Conservation (phyloP, 129 eudicot genomes). For the Sambucus nigra region DNA sequence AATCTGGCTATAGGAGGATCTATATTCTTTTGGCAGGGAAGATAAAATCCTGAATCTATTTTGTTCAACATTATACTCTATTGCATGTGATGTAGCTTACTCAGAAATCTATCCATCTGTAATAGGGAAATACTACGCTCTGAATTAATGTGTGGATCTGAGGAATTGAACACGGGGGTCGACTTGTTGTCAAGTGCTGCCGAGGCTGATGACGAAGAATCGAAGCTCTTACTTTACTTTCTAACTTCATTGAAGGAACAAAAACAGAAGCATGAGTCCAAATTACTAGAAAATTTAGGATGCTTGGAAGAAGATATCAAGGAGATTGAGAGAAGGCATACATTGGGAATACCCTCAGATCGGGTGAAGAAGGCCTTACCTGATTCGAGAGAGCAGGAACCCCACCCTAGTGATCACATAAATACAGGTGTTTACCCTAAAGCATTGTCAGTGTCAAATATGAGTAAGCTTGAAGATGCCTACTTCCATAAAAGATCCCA, state of each 20-base stretch:
- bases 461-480: conserved; percentile 45
- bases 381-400: not conserved
- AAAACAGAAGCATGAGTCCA: conserved; percentile 37
- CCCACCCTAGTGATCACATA: not conserved
- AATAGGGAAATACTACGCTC: conserved; percentile 45
- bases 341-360: not conserved
- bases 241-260: conserved; percentile 33
- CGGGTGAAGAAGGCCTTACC: not conserved
- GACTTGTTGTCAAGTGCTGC: conserved; percentile 10
- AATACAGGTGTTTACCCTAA: not conserved
- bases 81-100: conserved; percentile 1
- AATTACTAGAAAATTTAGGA: conserved; percentile 22
- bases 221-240: conserved; percentile 41
- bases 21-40: no score
- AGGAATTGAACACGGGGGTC: conserved; percentile 8
- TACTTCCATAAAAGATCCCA: conserved; percentile 39
- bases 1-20: no score
- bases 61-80: no score
- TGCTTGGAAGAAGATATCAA: conserved; percentile 41
- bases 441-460: conserved; percentile 22
- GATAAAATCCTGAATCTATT: no score
- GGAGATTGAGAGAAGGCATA: conserved; percentile 26
- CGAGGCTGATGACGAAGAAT: conserved; percentile 32
- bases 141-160: conserved; percentile 17
- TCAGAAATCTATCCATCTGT: conserved; percentile 1